Evolutionary conservation across 2,329 filamentous ascomycete species (phyloP), one percentile per base, ranked within the genome.

Genomic region (Coccinonectria pachysandricola): DNA sequence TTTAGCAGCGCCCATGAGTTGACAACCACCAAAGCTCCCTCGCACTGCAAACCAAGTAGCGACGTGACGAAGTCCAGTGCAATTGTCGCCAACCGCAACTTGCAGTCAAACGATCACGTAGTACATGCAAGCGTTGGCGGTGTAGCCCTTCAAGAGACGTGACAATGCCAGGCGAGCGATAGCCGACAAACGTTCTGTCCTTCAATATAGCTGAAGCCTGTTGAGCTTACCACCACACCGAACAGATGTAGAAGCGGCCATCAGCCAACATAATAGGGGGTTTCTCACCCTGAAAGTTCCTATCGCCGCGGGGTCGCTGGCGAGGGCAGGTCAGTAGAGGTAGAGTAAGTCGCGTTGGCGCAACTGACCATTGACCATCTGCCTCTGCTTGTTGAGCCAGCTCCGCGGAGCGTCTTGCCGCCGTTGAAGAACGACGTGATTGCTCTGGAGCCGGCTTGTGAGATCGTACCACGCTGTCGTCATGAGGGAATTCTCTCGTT

Each of bases 401-500:
- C 81, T 87, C 56, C 75, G 79, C 9, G 82, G 79, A 41, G 71
- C 70, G 43, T 88, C 81, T 42, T 74, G 73, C 41, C 80, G 68
- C 39, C 84, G 64, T 48, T 86, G 79, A 36, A 92, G 57, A 28
- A 83, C 74, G 21, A 88, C 78, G 36, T 82, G 81, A 51, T 87
- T 88, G 59, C 80, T 86, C 57, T 91, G 83, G 41, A 92, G 56
- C 26, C 84, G 68, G 48, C 68, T 77, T 14, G 78, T 76, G 45
- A 91, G 69, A 53, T 88, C 82, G 57, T 87, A 87, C 82, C 82
- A 92, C 3, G 84, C 84, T n/a, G 76, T 80, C 14, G 78, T 65
- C 44, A 92, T 84, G 48, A 91, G 67, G 19, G 69, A 68, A 51
- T 84, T 85, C 54, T 92, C 84, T 42, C 79, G 72, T 50, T 80